Conservation (phyloP, 495 filamentous ascomycete genomes). For the Aspergillus sclerotiicarbonarius region DNA sequence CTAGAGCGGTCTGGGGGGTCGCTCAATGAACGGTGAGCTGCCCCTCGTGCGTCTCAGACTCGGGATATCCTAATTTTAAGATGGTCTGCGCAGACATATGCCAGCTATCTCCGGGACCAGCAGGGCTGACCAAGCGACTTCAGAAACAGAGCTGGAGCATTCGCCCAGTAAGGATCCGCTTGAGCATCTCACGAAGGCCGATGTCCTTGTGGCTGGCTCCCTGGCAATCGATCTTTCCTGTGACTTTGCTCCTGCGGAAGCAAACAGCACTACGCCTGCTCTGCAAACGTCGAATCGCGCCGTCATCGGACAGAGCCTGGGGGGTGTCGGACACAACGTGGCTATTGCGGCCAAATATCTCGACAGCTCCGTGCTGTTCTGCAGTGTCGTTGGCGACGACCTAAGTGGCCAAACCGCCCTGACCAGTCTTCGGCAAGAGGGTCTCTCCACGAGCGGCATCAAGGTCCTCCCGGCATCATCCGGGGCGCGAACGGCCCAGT, state of each 20-base stretch:
- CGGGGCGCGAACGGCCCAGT: constrained; percentile 73
- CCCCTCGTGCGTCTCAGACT: constrained; percentile 8
- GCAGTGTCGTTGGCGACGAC: constrained; percentile 75
- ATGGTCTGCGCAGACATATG: constrained; percentile 40
- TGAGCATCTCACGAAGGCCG: constrained; percentile 33
- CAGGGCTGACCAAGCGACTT: constrained; percentile 27
- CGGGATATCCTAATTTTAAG: constrained; percentile 35
- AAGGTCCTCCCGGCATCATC: constrained; percentile 50
- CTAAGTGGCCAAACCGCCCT: constrained; percentile 70
- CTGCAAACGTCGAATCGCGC: constrained; percentile 86
- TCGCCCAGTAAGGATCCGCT: constrained; percentile 9
- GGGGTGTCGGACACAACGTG: constrained; percentile 94
- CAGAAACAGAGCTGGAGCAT: constrained; percentile 18
- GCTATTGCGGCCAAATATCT: constrained; percentile 71
- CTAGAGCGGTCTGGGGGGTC: constrained; percentile 45
- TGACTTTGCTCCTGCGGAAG: constrained; percentile 58
- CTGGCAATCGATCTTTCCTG: constrained; percentile 87
- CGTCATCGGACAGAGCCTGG: constrained; percentile 73
- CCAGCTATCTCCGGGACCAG: constrained; percentile 31
- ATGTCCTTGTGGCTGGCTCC: constrained; percentile 85
- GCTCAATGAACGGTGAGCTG: constrained; percentile 41
- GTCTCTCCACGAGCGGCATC: constrained; percentile 64
- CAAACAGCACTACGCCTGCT: constrained; percentile 44
- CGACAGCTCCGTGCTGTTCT: constrained; percentile 60
- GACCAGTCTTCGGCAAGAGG: constrained; percentile 55